A percentile compares a stretch with the other conserved stretches of the same genome.
phyloP scores from a whole-genome alignment of 2,329 filamentous ascomycete species.

The Exophiala sp. region DNA sequence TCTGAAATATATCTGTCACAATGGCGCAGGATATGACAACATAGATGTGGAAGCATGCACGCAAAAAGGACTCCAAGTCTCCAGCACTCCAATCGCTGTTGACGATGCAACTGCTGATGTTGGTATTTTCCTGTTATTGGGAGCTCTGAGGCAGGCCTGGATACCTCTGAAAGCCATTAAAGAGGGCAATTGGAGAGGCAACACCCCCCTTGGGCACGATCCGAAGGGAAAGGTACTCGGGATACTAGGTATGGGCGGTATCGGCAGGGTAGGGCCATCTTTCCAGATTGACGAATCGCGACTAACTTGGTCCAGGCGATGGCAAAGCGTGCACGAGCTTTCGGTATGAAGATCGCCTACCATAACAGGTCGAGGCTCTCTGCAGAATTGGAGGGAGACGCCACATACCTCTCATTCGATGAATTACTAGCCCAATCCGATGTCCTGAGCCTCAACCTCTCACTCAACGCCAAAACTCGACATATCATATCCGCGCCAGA shows the following conservation, averaged over 20 bases:
- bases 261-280: conserved; percentile 38
- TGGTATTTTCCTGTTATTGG: conserved; percentile 45
- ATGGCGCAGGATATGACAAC: conserved; percentile 57
- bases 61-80: conserved; percentile 39
- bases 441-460: conserved; percentile 43
- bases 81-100: conserved; percentile 43
- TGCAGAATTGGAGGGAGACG: conserved; percentile 38
- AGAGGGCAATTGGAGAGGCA: conserved; percentile 40
- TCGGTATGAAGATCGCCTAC: conserved; percentile 45
- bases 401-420: conserved; percentile 43
- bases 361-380: conserved; percentile 42
- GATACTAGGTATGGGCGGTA: conserved; percentile 46
- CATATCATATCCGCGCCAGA: conserved; percentile 44
- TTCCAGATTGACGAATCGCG: background rate
- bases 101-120: conserved; percentile 45
- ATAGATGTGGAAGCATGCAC: conserved; percentile 52
- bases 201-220: conserved; percentile 41
- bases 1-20: conserved; percentile 48
- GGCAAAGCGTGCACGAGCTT: conserved; percentile 41
- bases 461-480: conserved; percentile 41
- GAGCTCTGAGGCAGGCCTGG: conserved; percentile 42
- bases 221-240: conserved; percentile 43
- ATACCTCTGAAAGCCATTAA: conserved; percentile 39
- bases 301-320: conserved; percentile 36
- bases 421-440: conserved; percentile 43